Percentiles rank a stretch among this genome's conserved stretches.
Conservation (phyloP, 2,329 filamentous ascomycete genomes). For the Neofusicoccum kwambonambiense region DNA sequence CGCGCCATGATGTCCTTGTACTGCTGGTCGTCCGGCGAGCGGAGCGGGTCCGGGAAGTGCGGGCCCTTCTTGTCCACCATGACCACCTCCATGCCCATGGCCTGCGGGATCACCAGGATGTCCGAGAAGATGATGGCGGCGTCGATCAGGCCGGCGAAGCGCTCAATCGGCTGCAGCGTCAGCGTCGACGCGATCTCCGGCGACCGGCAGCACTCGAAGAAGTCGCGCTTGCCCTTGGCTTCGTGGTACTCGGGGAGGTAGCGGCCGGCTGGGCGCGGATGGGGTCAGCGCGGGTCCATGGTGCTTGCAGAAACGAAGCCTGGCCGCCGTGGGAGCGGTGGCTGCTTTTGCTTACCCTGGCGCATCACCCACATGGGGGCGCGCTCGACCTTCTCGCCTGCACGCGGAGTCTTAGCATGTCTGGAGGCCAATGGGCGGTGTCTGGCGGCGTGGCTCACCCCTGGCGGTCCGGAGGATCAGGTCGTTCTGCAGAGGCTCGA, state of each 20-base stretch:
- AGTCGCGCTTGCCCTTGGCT: constrained; percentile 86
- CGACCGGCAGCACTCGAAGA: constrained; percentile 95
- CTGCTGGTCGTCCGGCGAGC: constrained; percentile 76
- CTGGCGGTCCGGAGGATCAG: constrained; percentile 84
- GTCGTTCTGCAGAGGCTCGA: constrained; percentile 88
- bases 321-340: not conserved
- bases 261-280: constrained; percentile 67
- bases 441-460: constrained; percentile 54
- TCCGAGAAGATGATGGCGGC: constrained; percentile 99
- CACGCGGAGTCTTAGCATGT: not conserved
- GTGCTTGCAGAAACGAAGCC: not conserved
- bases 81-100: constrained; percentile 96
- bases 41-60: constrained; percentile 84
- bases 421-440: not conserved
- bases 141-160: constrained; percentile 85
- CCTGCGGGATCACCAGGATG: constrained; percentile 95
- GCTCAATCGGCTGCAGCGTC: constrained; percentile 91
- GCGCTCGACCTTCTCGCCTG: constrained; percentile 86
- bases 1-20: constrained; percentile 74
- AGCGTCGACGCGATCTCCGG: constrained; percentile 91
- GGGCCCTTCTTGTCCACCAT: constrained; percentile 98
- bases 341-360: constrained; percentile 66
- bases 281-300: not conserved
- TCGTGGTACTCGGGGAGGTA: constrained; percentile 98
- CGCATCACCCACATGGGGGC: constrained; percentile 99